Conservation (phyloP, 2,329 filamentous ascomycete genomes). For the Ceratocystiopsis sp. region DNA sequence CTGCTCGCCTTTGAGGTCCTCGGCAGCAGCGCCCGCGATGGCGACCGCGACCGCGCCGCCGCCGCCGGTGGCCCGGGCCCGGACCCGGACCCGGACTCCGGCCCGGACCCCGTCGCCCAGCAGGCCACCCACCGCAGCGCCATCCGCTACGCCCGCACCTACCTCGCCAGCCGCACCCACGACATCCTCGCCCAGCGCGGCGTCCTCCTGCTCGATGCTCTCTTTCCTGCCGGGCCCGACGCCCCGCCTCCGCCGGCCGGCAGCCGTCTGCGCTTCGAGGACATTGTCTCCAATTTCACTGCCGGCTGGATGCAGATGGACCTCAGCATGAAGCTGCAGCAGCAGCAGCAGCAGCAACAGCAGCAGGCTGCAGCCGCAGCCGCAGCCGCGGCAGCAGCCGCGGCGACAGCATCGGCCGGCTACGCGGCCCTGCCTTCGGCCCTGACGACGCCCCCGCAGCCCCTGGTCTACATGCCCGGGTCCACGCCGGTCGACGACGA, state of each 20-base stretch:
- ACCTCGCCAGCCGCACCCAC: conserved; percentile 7
- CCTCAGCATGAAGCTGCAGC: conserved; percentile 3
- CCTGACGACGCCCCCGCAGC: too few species aligned
- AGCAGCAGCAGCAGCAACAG: not conserved
- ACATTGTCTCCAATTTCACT: conserved; percentile 7
- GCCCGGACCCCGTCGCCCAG: not conserved
- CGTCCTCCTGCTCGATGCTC: conserved; percentile 10
- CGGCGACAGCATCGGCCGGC: not conserved
- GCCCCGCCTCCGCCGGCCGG: not conserved
- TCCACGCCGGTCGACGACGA: not conserved
- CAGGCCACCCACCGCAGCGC: conserved; percentile 5
- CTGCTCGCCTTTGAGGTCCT: conserved; percentile 12
- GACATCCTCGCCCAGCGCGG: conserved; percentile 11
- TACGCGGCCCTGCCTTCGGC: too few species aligned
- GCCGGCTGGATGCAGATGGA: conserved; percentile 8
- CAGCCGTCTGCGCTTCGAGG: conserved; percentile 6
- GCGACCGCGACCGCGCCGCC: not conserved
- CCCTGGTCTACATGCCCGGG: not conserved
- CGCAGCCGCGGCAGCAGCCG: not conserved
- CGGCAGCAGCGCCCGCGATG: not conserved
- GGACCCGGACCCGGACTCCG: not conserved
- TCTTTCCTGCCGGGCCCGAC: not conserved
- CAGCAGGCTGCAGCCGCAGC: not conserved
- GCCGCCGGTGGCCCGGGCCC: not conserved
- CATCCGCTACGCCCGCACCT: conserved; percentile 6